phyloP scores from a whole-genome alignment of 2,329 filamentous ascomycete genomes.

The Colletotrichum ledebouriae region DNA sequence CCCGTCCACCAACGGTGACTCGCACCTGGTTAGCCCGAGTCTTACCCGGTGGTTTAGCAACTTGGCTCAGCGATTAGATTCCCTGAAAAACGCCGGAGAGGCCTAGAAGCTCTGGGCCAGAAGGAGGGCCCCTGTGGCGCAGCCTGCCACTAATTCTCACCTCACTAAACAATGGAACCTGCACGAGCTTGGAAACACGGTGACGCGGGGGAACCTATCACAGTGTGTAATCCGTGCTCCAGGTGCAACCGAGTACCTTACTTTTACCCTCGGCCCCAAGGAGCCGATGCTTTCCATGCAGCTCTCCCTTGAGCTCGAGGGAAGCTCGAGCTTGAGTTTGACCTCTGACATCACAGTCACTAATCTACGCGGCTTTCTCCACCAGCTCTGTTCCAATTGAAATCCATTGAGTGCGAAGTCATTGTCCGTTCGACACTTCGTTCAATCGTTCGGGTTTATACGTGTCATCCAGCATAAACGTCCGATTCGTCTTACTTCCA shows the following conservation, averaged over 20 bases:
- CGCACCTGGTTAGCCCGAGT: slow-evolving; percentile 32
- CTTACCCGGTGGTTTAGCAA: slow-evolving; percentile 35
- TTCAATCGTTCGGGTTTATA: not conserved
- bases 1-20: not conserved
- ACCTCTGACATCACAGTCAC: slow-evolving; percentile 30
- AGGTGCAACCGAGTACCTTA: slow-evolving; percentile 13
- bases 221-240: slow-evolving; percentile 24
- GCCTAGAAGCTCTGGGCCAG: slow-evolving; percentile 2
- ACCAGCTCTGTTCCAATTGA: slow-evolving; percentile 24
- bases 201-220: slow-evolving; percentile 34
- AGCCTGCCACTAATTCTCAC: not conserved
- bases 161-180: not conserved
- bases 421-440: not conserved
- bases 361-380: slow-evolving; percentile 10
- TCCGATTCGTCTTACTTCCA: not conserved
- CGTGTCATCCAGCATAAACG: not conserved
- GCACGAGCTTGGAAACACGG: slow-evolving; percentile 8
- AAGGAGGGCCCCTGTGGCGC: slow-evolving; percentile 18
- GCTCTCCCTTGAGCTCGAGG: slow-evolving; percentile 30
- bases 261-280: slow-evolving; percentile 47
- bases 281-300: slow-evolving; percentile 50
- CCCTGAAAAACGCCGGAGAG: not conserved
- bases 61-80: slow-evolving; percentile 25
- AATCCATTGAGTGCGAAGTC: not conserved
- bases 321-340: slow-evolving; percentile 30